Evolutionary conservation across 208 protist genomes (phyloP).

Genomic region (Sergeia podlipaevii): DNA sequence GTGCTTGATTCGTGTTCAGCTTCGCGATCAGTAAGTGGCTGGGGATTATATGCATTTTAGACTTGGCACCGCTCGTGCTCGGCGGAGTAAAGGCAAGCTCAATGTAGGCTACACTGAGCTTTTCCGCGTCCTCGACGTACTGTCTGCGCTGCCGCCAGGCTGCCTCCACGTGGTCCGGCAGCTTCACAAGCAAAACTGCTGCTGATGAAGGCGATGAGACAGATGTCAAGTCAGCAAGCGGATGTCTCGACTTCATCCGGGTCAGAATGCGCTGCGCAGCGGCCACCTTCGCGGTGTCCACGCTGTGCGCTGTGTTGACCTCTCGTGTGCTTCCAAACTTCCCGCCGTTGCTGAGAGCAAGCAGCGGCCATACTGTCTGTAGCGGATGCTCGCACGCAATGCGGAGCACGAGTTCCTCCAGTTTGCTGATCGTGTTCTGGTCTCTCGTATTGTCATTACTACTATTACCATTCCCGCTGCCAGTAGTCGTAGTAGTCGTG

Average conservation of each 20-base stretch:
- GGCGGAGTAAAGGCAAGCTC: slow-evolving; percentile 62
- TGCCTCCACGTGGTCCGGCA: neutral
- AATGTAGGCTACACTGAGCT: slow-evolving; percentile 73
- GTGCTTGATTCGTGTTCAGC: slow-evolving; percentile 20
- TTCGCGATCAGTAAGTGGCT: slow-evolving; percentile 26
- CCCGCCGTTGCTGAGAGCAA: slow-evolving; percentile 64
- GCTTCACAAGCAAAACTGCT: neutral
- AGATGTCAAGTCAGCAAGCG: too few relatives aligned
- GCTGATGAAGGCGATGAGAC: slow-evolving; percentile 4
- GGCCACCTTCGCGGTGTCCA: slow-evolving; percentile 26
- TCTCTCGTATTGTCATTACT: neutral
- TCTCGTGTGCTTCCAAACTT: slow-evolving; percentile 30
- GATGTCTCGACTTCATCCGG: neutral
- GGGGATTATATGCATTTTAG: slow-evolving; percentile 24
- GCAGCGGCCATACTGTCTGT: slow-evolving; percentile 59
- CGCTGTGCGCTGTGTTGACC: slow-evolving; percentile 12
- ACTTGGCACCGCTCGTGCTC: slow-evolving; percentile 1
- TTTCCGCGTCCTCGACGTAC: slow-evolving; percentile 38
- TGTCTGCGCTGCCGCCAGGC: neutral
- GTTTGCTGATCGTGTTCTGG: slow-evolving; percentile 2
- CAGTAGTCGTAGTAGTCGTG: slow-evolving; percentile 3
- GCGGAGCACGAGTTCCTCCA: slow-evolving; percentile 39
- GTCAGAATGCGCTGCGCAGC: slow-evolving; percentile 24
- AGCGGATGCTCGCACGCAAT: slow-evolving; percentile 53
- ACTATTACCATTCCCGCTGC: neutral